phyloP scores from a whole-genome alignment of 768 basidiomycete species.

The Termitomyces sp. region DNA sequence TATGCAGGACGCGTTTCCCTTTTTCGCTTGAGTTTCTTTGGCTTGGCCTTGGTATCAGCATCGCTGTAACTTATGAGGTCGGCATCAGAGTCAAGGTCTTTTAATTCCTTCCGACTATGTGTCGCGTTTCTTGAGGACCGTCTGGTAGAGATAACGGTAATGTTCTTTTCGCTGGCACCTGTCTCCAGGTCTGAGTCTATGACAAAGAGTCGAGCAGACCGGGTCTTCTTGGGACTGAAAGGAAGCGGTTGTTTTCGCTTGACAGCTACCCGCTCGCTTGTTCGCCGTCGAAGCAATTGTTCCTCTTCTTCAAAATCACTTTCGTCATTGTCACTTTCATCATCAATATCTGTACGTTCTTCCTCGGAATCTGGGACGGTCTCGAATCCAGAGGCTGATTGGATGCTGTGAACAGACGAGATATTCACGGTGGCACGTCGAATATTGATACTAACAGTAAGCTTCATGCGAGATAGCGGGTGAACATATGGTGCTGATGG shows the following conservation, averaged over 20 bases:
- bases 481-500: conserved; percentile 55
- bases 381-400: conserved; percentile 20
- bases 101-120: conserved; percentile 33
- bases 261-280: conserved; percentile 17
- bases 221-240: conserved; percentile 64
- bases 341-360: conserved; percentile 19
- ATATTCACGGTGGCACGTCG: conserved; percentile 17
- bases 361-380: conserved; percentile 28
- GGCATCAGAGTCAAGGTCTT: conserved; percentile 24
- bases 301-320: conserved; percentile 17
- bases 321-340: conserved; percentile 16
- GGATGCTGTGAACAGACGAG: conserved; percentile 20
- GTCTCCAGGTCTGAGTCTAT: conserved; percentile 31
- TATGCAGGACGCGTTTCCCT: conserved; percentile 33
- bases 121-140: conserved; percentile 54
- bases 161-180: conserved; percentile 17
- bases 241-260: conserved; percentile 35
- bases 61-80: conserved; percentile 29
- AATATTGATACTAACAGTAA: conserved; percentile 26
- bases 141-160: conserved; percentile 26
- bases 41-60: conserved; percentile 18
- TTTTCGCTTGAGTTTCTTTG: conserved; percentile 16
- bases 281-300: conserved; percentile 12
- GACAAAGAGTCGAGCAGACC: conserved; percentile 27
- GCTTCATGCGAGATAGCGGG: conserved; percentile 48